These are phyloP conservation scores for Corymbia citriodora DNA, from an alignment of 441 rosid genomes.

Conservation along the genomic window DNA sequence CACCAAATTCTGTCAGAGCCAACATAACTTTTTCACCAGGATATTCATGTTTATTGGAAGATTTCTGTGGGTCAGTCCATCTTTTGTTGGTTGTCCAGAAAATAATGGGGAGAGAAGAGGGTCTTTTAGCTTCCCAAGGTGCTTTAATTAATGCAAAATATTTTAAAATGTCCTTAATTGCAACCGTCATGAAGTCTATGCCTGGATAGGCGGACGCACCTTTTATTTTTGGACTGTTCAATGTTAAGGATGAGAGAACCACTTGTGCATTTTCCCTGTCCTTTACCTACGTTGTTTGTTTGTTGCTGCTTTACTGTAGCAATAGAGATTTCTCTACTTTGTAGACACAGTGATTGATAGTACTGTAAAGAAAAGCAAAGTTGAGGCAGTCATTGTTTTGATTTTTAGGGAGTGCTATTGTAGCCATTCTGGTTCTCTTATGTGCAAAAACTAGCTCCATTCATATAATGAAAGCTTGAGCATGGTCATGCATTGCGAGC, in stretches of 20 bases:
- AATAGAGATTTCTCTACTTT: not conserved
- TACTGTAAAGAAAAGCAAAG: not conserved
- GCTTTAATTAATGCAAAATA: not conserved
- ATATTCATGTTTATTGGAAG: not conserved
- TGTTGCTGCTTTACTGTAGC: not conserved
- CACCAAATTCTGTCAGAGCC: not conserved
- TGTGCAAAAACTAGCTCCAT: not conserved
- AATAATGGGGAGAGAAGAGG: not conserved
- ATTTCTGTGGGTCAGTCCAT: not conserved
- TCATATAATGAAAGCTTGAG: not conserved
- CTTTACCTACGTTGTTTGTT: not conserved
- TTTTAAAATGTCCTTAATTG: not conserved
- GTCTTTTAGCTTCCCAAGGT: not conserved
- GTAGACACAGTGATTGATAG: not conserved
- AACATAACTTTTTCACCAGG: not conserved
- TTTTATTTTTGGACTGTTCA: not conserved
- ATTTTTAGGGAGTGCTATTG: not conserved
- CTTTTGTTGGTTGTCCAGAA: not conserved
- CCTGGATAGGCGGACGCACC: not conserved
- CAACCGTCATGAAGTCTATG: not conserved
- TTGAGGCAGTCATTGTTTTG: not conserved
- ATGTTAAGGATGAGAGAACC: not conserved
- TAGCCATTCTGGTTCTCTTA: not conserved
- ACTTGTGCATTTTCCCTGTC: not conserved
- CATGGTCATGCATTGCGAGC: not conserved